Percentiles rank a stretch among this genome's conserved stretches.
Conservation (phyloP, 805 yeast genomes). For the Nakazawaea ishiwadae region DNA sequence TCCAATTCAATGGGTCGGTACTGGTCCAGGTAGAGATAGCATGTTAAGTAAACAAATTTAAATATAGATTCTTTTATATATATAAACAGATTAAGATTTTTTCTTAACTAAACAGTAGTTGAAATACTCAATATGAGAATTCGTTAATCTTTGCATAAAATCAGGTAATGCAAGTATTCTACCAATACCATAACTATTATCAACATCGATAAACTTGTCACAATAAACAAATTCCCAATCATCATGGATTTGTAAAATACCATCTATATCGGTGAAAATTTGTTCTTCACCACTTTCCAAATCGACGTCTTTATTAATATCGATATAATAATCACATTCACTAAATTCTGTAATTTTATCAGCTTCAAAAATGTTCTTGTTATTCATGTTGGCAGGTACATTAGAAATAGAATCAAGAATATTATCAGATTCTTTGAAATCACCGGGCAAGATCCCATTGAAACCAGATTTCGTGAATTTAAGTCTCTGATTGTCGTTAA, state of each 20-base stretch:
- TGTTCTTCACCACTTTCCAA: constrained; percentile 36
- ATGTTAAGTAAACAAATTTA: constrained; percentile 61
- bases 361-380: constrained; percentile 60
- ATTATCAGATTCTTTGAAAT: constrained; percentile 47
- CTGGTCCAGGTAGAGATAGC: constrained; percentile 94
- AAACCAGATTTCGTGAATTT: constrained; percentile 74
- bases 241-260: constrained; percentile 16
- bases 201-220: constrained; percentile 47
- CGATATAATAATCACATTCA: constrained; percentile 68
- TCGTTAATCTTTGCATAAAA: constrained; percentile 20
- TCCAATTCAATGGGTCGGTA: constrained; percentile 96
- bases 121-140: constrained; percentile 37
- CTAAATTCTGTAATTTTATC: constrained; percentile 45
- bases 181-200: constrained; percentile 48
- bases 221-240: constrained; percentile 50
- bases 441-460: constrained; percentile 85
- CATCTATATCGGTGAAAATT: constrained; percentile 18
- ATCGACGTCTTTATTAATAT: constrained; percentile 49
- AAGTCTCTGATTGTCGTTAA: constrained; percentile 59
- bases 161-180: constrained; percentile 49
- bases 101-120: constrained; percentile 44
- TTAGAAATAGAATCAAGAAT: constrained; percentile 34
- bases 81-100: constrained; percentile 4
- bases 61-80: not conserved
- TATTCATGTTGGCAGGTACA: constrained; percentile 68